Evolutionary conservation across 495 filamentous ascomycete genomes (phyloP).

Genomic region (Talaromyces proteolyticus): DNA sequence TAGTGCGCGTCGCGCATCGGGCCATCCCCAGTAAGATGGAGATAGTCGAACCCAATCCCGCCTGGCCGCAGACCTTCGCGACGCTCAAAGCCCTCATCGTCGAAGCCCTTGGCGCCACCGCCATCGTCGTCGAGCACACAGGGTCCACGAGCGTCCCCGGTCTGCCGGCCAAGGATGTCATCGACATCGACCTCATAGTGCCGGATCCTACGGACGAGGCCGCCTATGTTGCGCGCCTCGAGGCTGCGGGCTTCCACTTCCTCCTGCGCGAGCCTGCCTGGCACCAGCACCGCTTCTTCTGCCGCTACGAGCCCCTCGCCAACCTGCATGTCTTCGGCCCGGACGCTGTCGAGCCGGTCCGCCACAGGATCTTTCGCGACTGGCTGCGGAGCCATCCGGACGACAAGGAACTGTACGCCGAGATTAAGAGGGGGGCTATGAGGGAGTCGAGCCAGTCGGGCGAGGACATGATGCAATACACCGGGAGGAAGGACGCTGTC

Average conservation of each 20-base stretch:
- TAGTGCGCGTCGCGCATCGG: constrained; percentile 12
- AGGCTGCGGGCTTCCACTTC: constrained; percentile 36
- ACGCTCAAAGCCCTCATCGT: constrained; percentile 21
- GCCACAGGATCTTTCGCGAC: constrained; percentile 42
- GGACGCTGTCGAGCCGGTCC: constrained; percentile 28
- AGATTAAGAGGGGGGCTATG: constrained; percentile 29
- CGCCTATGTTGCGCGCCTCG: constrained; percentile 35
- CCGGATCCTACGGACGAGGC: constrained; percentile 27
- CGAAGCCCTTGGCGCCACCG: constrained; percentile 19
- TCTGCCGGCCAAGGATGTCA: constrained; percentile 20
- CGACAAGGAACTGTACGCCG: constrained; percentile 32
- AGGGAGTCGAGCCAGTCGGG: constrained; percentile 15
- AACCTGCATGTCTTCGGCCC: constrained; percentile 46
- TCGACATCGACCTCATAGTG: constrained; percentile 37
- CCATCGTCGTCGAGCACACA: constrained; percentile 29
- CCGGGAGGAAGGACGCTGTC: constrained; percentile 28
- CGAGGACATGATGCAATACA: constrained; percentile 33
- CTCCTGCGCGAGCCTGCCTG: constrained; percentile 38
- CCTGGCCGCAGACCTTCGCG: constrained; percentile 33
- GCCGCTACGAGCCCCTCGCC: constrained; percentile 18
- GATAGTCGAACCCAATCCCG: constrained; percentile 34
- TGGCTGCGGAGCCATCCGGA: constrained; percentile 31
- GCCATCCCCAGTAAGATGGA: constrained; percentile 21
- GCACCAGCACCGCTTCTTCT: constrained; percentile 43
- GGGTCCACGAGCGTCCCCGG: constrained; percentile 46